Base-by-base conservation (phyloP, 352 stramenopile species). In the Peronospora farinosa region DNA sequence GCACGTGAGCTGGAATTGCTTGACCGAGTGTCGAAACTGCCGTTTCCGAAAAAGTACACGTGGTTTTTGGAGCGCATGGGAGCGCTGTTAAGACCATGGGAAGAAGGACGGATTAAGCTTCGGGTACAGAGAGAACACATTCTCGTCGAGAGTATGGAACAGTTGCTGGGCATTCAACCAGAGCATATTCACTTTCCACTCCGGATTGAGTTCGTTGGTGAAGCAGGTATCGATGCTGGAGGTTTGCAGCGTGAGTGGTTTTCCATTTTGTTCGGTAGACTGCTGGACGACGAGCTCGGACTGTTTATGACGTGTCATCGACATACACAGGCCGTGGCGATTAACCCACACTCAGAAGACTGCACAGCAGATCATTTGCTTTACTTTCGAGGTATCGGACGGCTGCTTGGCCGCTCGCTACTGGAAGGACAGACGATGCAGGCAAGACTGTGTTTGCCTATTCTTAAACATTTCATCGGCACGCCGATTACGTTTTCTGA, bases 161-260 rank as follows among this genome's bases (percentile, higher is more conserved):
- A 92, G 42, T 47, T 92, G 21, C 51, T 89, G 30, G 76, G 76
- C 12, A 85, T 88, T 64, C 78, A 86, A 46, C 54, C 68, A 6
- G 71, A 86, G 30, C 74, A 88, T 38, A 76, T 92, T 36, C 78
- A 86, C 37, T 88, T 84, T 47, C 86, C 83, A 35, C 51, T 95
- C 0, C 75, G 83, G 1, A 89, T 95, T 51, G 83, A 95, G 57
- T 96, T 96, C 54, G 62, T 92, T 6, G 78, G 75, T 3, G 81
- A 92, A 53, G 58, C 77, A 19, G 81, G 76, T 13, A 85, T 90
- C 45, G 81, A 92, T 40, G 81, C 81, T 15, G 81, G 81, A 10
- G 81, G 78, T 0, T 47, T 92, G 16, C 74, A 88, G 60, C 76
- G 81, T 10, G 81, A 92, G 51, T 92, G 81, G 81, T 92, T 86